phyloP scores from a whole-genome alignment of 129 eudicot genomes.

The Helianthus tuberosus region DNA sequence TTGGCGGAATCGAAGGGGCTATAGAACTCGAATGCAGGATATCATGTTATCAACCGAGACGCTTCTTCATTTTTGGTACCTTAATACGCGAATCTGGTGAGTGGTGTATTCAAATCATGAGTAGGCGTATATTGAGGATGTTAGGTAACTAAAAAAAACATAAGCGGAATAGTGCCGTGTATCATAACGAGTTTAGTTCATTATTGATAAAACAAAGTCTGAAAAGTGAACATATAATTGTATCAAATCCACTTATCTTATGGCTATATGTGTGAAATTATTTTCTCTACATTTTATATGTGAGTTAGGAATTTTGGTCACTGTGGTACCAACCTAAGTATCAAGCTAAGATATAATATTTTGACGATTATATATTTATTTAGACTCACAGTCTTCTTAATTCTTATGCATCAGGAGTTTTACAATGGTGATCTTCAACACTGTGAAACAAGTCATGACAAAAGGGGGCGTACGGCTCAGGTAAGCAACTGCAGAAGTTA shows the following conservation, averaged over 20 bases:
- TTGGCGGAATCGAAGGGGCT: too few species aligned
- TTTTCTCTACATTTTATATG: neutral
- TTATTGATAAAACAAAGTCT: neutral
- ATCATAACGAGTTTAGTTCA: neutral
- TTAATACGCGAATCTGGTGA: neutral
- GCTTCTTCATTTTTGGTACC: neutral
- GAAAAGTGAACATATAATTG: neutral
- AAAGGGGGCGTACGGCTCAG: slow-evolving; percentile 93
- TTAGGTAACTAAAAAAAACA: neutral
- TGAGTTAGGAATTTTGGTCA: neutral
- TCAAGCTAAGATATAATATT: neutral
- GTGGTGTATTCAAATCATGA: neutral
- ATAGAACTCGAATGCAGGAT: neutral
- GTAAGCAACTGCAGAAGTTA: slow-evolving; percentile 37
- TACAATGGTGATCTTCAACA: slow-evolving; percentile 66
- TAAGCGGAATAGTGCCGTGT: neutral
- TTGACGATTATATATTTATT: neutral
- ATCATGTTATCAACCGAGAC: neutral
- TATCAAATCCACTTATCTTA: neutral
- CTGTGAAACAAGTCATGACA: slow-evolving; percentile 77
- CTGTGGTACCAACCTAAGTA: neutral
- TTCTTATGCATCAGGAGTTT: slow-evolving; percentile 59
- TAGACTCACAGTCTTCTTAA: neutral
- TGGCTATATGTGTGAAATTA: neutral
- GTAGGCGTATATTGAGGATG: neutral